A percentile compares a stretch with the other conserved stretches of the same genome.
Conservation (phyloP, 208 protist species). For the Trichomonas tenax region DNA sequence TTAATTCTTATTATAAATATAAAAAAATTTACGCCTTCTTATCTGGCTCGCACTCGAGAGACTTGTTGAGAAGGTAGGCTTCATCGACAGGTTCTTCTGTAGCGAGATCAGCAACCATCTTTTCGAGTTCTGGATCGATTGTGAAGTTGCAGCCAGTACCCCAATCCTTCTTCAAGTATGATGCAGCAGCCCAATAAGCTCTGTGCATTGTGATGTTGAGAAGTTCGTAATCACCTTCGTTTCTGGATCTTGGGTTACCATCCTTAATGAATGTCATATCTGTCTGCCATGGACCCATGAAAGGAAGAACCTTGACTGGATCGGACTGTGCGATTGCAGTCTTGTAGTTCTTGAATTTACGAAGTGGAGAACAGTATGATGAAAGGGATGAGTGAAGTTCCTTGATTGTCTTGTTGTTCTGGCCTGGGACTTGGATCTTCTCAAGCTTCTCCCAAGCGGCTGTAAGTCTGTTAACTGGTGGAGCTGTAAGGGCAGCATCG, state of each 20-base stretch:
- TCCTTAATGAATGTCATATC: constrained; percentile 12
- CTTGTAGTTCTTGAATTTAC: not conserved
- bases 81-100: not conserved
- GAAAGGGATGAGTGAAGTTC: not conserved
- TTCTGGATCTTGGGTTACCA: not conserved
- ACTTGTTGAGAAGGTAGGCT: not conserved
- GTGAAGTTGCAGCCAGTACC: not conserved
- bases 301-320: not conserved
- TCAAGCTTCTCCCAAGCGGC: not conserved
- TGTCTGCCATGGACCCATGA: not conserved
- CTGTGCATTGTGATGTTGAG: not conserved
- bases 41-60: not conserved
- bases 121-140: not conserved
- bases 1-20: too few relatives aligned
- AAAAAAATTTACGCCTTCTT: not conserved
- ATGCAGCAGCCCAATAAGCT: not conserved
- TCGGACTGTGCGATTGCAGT: not conserved
- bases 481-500: not conserved
- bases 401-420: not conserved
- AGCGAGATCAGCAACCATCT: not conserved
- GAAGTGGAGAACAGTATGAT: not conserved
- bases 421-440: too few relatives aligned
- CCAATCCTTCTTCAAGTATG: not conserved
- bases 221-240: not conserved
- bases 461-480: not conserved